Evolutionary conservation across 352 stramenopile species (phyloP), one percentile per base, ranked within the genome.

Genomic region (Phytophthora fragariaefolia): DNA sequence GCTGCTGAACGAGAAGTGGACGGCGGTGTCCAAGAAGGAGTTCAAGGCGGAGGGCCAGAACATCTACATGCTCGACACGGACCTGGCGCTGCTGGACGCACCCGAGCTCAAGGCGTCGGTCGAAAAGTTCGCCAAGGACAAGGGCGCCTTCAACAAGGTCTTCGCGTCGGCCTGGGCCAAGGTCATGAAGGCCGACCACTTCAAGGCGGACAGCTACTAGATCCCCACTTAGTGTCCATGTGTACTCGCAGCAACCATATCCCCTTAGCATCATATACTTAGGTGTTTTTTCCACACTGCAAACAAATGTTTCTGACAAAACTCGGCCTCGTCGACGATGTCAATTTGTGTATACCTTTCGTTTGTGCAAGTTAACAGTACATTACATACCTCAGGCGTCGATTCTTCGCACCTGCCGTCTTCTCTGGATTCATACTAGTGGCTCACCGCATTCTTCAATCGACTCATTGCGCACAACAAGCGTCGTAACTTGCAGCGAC

Each of bases 1-100:
- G 40, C 59, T 71, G 10, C 22, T 72, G 30, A 58, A 70, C n/a
- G 71, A 72, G 43, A 57, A 43, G 45, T 57, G 55, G 53, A 71
- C 53, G 32, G 66, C 42, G 26, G 62, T 69, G 51, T 67, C 79
- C 24, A 40, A 48, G 42, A 50, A 66, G 51, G 52, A 65, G 40
- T 61, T 50, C 30, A 63, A 71, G 57, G 54, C 63, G 10, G 47
- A 65, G 32, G 62, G 64, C 24, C 62, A 71, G 51, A 58, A 67
- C 48, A 40, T 75, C 20, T 65, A 28, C 51, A 56, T 74, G 60
- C 4, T 58, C n/a, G 46, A 65, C 47, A 71, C 58, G 45, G 57
- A 68, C 36, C 20, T 71, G 24, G 58, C 61, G 18, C 40, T 66
- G 38, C 60, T 66, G 43, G 60, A 57, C 24, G 57, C 57, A 13